Evolutionary conservation across 2,329 filamentous ascomycete genomes (phyloP).

Genomic region (Curvularia spicifera): DNA sequence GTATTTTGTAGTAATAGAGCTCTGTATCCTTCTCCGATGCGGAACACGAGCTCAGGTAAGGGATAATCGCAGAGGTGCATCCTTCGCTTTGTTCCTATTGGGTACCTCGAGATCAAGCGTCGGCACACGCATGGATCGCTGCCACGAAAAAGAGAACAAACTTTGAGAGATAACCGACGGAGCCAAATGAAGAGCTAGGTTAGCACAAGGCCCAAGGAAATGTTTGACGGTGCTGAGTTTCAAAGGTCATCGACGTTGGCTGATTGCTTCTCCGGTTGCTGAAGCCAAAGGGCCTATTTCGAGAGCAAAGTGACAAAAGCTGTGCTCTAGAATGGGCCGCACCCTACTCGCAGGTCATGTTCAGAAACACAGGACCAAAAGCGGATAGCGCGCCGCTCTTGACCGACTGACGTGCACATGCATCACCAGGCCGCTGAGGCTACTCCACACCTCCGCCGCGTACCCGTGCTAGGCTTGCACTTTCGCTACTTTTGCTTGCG

Average conservation of each 20-base stretch:
- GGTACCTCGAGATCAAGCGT: neutral
- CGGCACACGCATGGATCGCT: neutral
- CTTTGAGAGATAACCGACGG: neutral
- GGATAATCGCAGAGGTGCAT: neutral
- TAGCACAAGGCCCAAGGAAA: neutral
- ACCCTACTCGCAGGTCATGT: slow-evolving; percentile 6
- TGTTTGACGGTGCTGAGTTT: neutral
- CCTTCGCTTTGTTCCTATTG: neutral
- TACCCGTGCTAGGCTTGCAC: slow-evolving; percentile 27
- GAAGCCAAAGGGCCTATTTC: no score
- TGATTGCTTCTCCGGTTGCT: neutral
- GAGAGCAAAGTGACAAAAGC: neutral
- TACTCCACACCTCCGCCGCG: slow-evolving; percentile 27
- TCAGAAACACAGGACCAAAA: slow-evolving; percentile 10
- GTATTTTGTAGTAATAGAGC: neutral
- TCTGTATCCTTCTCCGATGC: neutral
- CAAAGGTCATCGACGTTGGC: neutral
- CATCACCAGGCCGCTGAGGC: slow-evolving; percentile 16
- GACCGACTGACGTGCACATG: slow-evolving; percentile 19
- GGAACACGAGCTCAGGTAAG: no score
- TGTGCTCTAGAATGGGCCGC: neutral
- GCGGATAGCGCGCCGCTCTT: slow-evolving; percentile 15
- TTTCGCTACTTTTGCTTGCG: slow-evolving; percentile 15
- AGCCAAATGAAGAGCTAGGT: neutral
- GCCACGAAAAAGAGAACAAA: neutral